Conservation (phyloP, 352 stramenopile genomes). For the Phytophthora constricta region DNA sequence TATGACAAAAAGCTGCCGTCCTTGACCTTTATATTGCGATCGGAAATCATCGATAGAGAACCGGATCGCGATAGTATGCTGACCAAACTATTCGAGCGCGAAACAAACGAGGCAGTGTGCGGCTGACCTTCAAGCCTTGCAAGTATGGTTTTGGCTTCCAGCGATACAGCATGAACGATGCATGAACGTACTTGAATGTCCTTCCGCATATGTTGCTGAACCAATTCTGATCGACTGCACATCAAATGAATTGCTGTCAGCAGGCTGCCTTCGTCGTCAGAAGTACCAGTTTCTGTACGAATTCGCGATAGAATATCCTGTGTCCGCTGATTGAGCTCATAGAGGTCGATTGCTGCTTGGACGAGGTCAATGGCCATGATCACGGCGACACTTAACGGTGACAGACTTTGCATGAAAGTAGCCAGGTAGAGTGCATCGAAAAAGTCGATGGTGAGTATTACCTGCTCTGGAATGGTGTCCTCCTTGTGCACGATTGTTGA, state of each 20-base stretch:
- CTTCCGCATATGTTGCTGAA: neutral
- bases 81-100: neutral
- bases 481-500: too few species aligned
- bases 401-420: neutral
- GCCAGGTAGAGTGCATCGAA: constrained; percentile 26
- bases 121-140: neutral
- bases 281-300: neutral
- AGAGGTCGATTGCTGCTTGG: constrained; percentile 13
- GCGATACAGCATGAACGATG: constrained; percentile 12
- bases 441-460: constrained; percentile 23
- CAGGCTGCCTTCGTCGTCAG: neutral
- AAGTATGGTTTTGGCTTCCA: neutral
- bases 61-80: neutral
- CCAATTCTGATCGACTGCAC: constrained; percentile 6
- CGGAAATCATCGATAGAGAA: neutral
- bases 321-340: constrained; percentile 11
- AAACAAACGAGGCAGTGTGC: neutral
- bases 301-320: constrained; percentile 2
- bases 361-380: constrained; percentile 8
- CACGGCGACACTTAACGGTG: neutral
- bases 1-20: too few species aligned
- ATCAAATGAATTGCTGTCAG: neutral
- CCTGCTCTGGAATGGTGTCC: constrained; percentile 30
- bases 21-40: too few species aligned
- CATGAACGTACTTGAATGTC: constrained; percentile 20